phyloP scores from a whole-genome alignment of 371 early-diverging fungal genomes.

The Thermomucor indicae-seudaticae region DNA sequence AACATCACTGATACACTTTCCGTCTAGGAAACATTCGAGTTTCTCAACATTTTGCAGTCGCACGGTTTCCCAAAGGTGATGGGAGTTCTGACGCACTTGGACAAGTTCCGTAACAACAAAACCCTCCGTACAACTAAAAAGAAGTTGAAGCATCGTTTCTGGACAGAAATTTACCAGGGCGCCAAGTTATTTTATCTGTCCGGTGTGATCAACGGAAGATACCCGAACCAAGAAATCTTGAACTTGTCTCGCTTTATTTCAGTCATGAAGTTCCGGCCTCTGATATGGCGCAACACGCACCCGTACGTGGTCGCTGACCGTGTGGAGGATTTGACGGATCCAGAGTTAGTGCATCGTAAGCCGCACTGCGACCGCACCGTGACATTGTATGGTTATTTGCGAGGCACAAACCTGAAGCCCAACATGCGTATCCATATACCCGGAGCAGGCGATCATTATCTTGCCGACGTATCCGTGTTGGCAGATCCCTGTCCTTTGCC shows the following conservation, averaged over 20 bases:
- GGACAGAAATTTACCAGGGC: conserved; percentile 98
- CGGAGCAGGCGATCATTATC: conserved; percentile 87
- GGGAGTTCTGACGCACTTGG: conserved; percentile 95
- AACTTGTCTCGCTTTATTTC: conserved; percentile 96
- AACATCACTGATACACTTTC: not conserved
- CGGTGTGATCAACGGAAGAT: conserved; percentile 90
- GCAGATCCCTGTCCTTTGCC: conserved; percentile 95
- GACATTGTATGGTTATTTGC: conserved; percentile 90
- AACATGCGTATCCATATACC: conserved; percentile 90
- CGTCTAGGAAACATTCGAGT: conserved; percentile 95
- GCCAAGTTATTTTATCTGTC: conserved; percentile 96
- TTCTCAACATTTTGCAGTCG: conserved; percentile 93
- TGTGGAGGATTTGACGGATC: conserved; percentile 95
- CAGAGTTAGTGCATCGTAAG: conserved; percentile 71
- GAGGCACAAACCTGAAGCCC: conserved; percentile 89
- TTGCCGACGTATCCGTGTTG: conserved; percentile 72
- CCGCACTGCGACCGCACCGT: conserved; percentile 91
- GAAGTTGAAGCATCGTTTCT: conserved; percentile 94
- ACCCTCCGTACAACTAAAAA: conserved; percentile 87
- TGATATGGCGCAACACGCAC: conserved; percentile 95
- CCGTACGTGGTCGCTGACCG: conserved; percentile 95
- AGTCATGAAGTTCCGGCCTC: conserved; percentile 95
- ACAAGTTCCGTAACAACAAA: conserved; percentile 91
- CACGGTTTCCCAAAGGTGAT: conserved; percentile 98
- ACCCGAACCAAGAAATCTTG: conserved; percentile 89